Evolutionary conservation across 1,284 basidiomycete genomes (phyloP).

Genomic region (Fomitiporia mediterranea): DNA sequence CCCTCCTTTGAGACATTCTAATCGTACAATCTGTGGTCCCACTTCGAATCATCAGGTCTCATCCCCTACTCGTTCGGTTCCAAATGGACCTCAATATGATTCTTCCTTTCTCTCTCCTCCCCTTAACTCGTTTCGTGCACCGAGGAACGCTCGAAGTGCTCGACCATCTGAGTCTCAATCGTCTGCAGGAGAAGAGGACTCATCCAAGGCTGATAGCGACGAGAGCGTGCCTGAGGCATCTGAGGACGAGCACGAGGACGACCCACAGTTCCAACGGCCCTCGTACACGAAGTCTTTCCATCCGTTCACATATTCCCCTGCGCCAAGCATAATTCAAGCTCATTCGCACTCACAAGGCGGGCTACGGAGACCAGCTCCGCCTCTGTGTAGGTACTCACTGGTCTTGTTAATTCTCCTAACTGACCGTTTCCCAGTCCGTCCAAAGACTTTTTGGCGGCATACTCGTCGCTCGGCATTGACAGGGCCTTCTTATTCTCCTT

Average conservation of each 20-base stretch:
- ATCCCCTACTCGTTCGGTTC: not conserved
- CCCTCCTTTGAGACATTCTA: constrained; percentile 9
- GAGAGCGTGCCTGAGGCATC: constrained; percentile 7
- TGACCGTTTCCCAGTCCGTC: constrained; percentile 41
- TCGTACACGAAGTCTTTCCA: constrained; percentile 29
- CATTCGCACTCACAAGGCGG: constrained; percentile 35
- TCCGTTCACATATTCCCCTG: constrained; percentile 19
- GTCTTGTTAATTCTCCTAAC: not conserved
- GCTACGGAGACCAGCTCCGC: constrained; percentile 52
- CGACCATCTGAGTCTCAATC: constrained; percentile 17
- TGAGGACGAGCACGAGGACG: constrained; percentile 20
- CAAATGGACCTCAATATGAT: constrained; percentile 20
- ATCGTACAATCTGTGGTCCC: constrained; percentile 5
- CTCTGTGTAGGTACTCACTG: constrained; percentile 47
- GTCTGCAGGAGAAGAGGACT: constrained; percentile 23
- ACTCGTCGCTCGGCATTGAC: constrained; percentile 61
- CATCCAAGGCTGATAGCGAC: not conserved
- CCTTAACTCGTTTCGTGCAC: constrained; percentile 31
- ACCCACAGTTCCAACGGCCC: constrained; percentile 25
- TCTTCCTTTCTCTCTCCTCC: constrained; percentile 44
- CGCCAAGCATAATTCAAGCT: constrained; percentile 2
- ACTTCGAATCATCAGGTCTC: constrained; percentile 14
- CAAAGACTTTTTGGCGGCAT: constrained; percentile 69
- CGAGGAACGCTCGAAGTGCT: constrained; percentile 22
- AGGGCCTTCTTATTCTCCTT: constrained; percentile 60